These are phyloP conservation scores for Talaromyces wortmannii DNA, from an alignment of 495 filamentous ascomycete genomes.

Conservation along the genomic window DNA sequence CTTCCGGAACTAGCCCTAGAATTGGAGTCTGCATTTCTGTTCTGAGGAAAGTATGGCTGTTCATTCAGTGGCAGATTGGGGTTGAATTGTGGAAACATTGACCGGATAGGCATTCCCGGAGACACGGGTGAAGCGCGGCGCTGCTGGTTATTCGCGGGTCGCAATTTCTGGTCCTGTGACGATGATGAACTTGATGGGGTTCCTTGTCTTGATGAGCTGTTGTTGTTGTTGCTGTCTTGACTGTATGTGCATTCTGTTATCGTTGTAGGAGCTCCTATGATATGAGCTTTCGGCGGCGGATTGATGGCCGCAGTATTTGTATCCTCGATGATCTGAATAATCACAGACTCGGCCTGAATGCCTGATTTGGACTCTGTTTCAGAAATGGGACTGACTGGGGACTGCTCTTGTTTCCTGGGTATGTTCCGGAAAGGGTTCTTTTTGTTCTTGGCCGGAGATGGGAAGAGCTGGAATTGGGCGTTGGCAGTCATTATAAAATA, in stretches of 20 bases:
- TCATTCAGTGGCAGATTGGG: constrained; percentile 58
- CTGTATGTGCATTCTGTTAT: neutral
- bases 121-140: constrained; percentile 14
- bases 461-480: constrained; percentile 48
- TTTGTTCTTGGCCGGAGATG: constrained; percentile 35
- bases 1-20: constrained; percentile 9
- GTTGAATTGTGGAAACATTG: constrained; percentile 81
- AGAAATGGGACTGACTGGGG: constrained; percentile 22
- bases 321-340: constrained; percentile 33
- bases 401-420: constrained; percentile 18
- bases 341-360: constrained; percentile 27
- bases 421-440: constrained; percentile 28
- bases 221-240: too few species aligned
- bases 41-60: constrained; percentile 61
- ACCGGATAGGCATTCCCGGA: constrained; percentile 44
- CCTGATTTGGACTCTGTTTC: constrained; percentile 26
- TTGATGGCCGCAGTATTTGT: constrained; percentile 18
- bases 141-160: constrained; percentile 23
- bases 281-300: constrained; percentile 13
- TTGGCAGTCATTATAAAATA: constrained; percentile 16
- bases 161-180: constrained; percentile 30
- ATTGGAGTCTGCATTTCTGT: constrained; percentile 30
- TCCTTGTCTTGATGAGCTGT: neutral
- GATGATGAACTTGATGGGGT: constrained; percentile 11
- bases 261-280: neutral